Conservation (phyloP, 345 rosid genomes). For the Erodium maritimum region DNA sequence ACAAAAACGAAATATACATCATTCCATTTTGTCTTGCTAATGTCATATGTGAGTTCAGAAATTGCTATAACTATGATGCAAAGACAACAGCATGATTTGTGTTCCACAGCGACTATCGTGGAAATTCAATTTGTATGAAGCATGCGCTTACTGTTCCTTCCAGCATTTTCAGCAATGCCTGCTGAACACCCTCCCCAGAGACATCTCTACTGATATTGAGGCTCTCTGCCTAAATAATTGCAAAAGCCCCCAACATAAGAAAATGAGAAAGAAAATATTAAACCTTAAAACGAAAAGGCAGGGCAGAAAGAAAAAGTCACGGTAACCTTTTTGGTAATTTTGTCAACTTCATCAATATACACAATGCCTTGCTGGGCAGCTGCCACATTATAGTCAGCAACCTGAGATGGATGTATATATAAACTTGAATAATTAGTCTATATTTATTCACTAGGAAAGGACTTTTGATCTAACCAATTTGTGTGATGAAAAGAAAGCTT, state of each 20-base stretch:
- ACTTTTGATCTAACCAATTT: too few species aligned
- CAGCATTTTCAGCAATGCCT: slow-evolving; percentile 90
- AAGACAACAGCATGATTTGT: too few species aligned
- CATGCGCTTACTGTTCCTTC: slow-evolving; percentile 86
- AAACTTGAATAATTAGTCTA: slow-evolving; percentile 7
- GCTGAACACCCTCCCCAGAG: slow-evolving; percentile 99
- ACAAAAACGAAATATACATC: not conserved
- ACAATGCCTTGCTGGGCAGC: slow-evolving; percentile 99
- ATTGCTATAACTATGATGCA: not conserved
- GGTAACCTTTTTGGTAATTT: slow-evolving; percentile 88
- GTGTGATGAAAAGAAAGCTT: not conserved
- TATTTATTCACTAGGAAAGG: too few species aligned
- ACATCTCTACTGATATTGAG: slow-evolving; percentile 97
- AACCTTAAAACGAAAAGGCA: not conserved
- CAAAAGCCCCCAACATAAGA: slow-evolving; percentile 1
- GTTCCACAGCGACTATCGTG: too few species aligned
- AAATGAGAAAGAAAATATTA: not conserved
- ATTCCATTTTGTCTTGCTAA: not conserved
- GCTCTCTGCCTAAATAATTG: slow-evolving; percentile 74
- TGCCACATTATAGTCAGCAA: slow-evolving; percentile 88
- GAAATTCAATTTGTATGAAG: slow-evolving; percentile 5
- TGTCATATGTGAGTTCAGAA: too few species aligned
- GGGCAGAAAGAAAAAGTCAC: not conserved
- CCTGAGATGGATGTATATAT: slow-evolving; percentile 32
- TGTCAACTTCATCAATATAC: slow-evolving; percentile 97